Base-by-base conservation (phyloP, 805 yeast species). In the Ogataea henricii region DNA sequence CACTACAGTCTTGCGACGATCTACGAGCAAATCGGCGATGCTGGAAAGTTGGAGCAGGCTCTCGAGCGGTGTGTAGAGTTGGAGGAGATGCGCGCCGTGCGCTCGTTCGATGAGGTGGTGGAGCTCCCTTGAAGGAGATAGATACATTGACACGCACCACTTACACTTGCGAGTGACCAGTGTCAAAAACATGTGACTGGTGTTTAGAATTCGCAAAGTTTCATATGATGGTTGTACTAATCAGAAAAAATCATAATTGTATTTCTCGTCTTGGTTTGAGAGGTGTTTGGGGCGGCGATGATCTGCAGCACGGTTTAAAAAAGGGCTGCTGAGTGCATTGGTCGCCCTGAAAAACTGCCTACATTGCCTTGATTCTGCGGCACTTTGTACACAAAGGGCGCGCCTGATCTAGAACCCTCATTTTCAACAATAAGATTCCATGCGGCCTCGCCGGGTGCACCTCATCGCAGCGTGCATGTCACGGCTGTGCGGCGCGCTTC, bases 1-100 rank as follows among this genome's bases (percentile, higher is more conserved):
- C 85, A 91, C 86, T 84, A 81, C 77, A 76, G 77, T 46, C 69
- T 87, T 48, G 78, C 89, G 1, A 66, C 73, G 53, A 74, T 87
- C 18, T 85, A 85, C 61, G 90, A 83, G 52, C 67, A 77, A 41
- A 81, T 78, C 38, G 87, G 83, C 49, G 74, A 74, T 50, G 51
- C 64, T 9, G 65, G 71, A 17, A 64, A 68, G 30, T 72, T 78
- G 51, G 76, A 76, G 25, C 59, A 70, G 21, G 70, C 83, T 7
- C 68, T 87, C 47, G 78, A 89, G 83, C 77, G 70, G 56, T 77
- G 87, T 63, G 77, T 87, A 10, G 82, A 79, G 54, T 70, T 83
- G 52, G 89, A 83, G 58, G 86, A 82, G 54, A 59, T 62, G 5
- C 71, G 84, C 44, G 85, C 89, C 3, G 83, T 83, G 14, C 60